Conservation (phyloP, 768 basidiomycete genomes). For the Boletus reticuloceps region DNA sequence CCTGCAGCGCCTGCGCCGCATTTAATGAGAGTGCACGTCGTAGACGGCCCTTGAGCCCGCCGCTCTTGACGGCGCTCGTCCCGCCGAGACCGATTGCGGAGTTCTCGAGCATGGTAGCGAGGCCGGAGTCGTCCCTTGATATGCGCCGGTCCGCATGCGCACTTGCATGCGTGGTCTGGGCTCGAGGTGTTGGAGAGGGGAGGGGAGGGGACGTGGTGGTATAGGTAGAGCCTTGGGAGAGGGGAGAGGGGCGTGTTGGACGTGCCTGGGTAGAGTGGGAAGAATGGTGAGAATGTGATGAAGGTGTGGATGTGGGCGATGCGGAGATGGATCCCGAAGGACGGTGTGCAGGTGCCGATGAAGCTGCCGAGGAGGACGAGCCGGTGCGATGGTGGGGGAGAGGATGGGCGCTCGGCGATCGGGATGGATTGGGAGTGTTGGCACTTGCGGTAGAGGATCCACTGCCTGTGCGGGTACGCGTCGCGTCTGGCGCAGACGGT, state of each 20-base stretch:
- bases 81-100: conserved; percentile 37
- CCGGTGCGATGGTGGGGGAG: conserved; percentile 32
- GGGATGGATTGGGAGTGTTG: conserved; percentile 5
- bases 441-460: conserved; percentile 24
- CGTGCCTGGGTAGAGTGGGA: conserved; percentile 29
- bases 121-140: conserved; percentile 74
- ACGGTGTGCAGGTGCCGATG: conserved; percentile 21
- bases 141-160: conserved; percentile 69
- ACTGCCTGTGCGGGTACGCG: conserved; percentile 33
- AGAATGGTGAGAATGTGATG: conserved; percentile 27
- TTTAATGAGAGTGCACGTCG: conserved; percentile 72
- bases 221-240: conserved; percentile 32
- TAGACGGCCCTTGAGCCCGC: conserved; percentile 75
- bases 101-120: conserved; percentile 50
- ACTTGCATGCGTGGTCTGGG: conserved; percentile 38
- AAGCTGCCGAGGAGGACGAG: conserved; percentile 27
- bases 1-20: conserved; percentile 52
- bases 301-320: conserved; percentile 28
- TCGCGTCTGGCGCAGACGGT: conserved; percentile 18
- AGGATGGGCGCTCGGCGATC: conserved; percentile 23
- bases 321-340: conserved; percentile 28
- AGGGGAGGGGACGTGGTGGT: conserved; percentile 10
- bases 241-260: conserved; percentile 30
- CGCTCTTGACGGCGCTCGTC: conserved; percentile 44
- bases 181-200: conserved; percentile 16